Evolutionary conservation across 805 yeast genomes (phyloP).

Genomic region (Sugiyamaella floridensis): DNA sequence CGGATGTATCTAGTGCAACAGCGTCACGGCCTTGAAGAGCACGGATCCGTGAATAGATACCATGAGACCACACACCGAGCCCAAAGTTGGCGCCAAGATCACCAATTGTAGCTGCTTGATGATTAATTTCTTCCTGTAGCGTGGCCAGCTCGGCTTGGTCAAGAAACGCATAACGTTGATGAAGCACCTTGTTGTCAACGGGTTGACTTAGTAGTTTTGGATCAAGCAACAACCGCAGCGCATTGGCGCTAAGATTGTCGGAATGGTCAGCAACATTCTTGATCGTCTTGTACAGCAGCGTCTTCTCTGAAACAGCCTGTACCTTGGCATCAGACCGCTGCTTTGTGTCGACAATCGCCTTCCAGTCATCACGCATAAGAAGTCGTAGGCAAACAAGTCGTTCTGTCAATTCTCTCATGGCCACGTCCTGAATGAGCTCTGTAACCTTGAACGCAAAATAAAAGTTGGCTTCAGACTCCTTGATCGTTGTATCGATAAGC

Average conservation of each 20-base stretch:
- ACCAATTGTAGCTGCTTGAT: neutral
- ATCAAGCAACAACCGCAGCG: neutral
- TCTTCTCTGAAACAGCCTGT: constrained; percentile 35
- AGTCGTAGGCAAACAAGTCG: constrained; percentile 54
- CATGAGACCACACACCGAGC: constrained; percentile 3
- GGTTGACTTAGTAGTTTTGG: neutral
- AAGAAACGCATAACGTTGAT: constrained; percentile 3
- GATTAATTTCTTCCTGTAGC: neutral
- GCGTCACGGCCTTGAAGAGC: neutral
- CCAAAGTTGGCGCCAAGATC: constrained; percentile 2
- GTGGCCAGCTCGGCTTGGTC: constrained; percentile 10
- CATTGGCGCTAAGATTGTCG: neutral
- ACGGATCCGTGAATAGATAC: constrained; percentile 1
- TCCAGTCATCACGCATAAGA: constrained; percentile 46
- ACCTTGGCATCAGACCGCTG: constrained; percentile 38
- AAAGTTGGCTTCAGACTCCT: constrained; percentile 28
- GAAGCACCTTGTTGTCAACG: neutral
- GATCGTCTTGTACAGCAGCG: constrained; percentile 43
- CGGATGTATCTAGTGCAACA: neutral
- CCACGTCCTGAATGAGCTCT: constrained; percentile 16
- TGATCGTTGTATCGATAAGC: constrained; percentile 34
- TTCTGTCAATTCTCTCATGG: constrained; percentile 32
- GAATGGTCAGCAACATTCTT: neutral
- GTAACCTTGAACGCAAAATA: constrained; percentile 47
- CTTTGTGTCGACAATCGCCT: constrained; percentile 31